Evolutionary conservation across 306 rosid species (phyloP), one percentile per base, ranked within the genome.

Genomic region (Cicer judaicum): DNA sequence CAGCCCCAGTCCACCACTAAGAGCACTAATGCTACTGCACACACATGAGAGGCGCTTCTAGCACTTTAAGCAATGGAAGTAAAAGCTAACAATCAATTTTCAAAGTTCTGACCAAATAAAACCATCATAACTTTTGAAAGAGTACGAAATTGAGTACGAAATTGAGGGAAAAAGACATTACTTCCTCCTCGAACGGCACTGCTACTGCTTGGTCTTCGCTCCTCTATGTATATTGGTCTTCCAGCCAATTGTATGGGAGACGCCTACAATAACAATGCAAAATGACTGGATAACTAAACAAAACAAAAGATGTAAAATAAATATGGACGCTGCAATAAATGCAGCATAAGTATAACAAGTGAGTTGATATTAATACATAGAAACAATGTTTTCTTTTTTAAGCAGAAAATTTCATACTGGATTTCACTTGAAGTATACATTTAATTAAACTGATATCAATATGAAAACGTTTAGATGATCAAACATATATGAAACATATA

Each of bases 171-270:
- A 63, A 42, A 24, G 70, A 64, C 88, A 76, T 92, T 84, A 94
- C 99, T 94, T 92, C 96, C 97, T 66, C 96, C 98, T 49, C 96
- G 85, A 59, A 90, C 62, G 7, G 85, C 80, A 74, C 80, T 74
- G 39, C 78, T 61, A 77, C 84, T 90, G 91, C 89, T 92, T 70
- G 97, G 96, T 83, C 97, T 92, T 38, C 96, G 91, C 81, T 89
- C 96, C 85, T 92, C 96, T 34, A 94, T 85, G 86, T 92, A 92
- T 59, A 94, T 85, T 85, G 84, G 95, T 79, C 97, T 88, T 79
- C 97, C 99, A 78, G 86, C 95, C 80, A 95, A 81, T 49, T 85
- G 93, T 69, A 92, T 85, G 7, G 98, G 96, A 74, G 99, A 94
- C n/a, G 96, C 96, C 96, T 94, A 75, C 69, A 83, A 13, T 68